Evolutionary conservation across 2,329 filamentous ascomycete species (phyloP).

Genomic region (Aureobasidium sp.): DNA sequence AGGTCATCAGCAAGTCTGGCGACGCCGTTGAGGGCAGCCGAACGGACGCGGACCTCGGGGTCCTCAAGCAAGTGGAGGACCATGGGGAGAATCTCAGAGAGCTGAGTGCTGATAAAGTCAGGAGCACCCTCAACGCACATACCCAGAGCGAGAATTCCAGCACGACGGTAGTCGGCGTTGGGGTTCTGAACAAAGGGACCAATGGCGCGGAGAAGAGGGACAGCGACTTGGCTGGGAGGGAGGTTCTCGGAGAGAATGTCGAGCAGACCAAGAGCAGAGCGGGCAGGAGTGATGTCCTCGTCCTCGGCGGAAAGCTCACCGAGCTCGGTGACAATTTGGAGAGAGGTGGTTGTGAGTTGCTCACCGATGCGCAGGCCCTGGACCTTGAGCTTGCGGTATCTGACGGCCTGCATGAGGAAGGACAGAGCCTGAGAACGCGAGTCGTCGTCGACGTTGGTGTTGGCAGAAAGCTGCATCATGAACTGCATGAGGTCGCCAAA

Average conservation of each 20-base stretch:
- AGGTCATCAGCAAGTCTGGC: constrained; percentile 90
- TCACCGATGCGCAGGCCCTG: constrained; percentile 84
- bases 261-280: constrained; percentile 77
- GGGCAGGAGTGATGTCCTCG: constrained; percentile 77
- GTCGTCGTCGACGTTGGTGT: constrained; percentile 73
- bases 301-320: constrained; percentile 65
- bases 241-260: constrained; percentile 84
- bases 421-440: constrained; percentile 82
- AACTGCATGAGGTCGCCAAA: constrained; percentile 87
- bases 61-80: constrained; percentile 80
- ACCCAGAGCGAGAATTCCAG: constrained; percentile 83
- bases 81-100: constrained; percentile 76
- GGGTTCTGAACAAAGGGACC: constrained; percentile 69
- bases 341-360: constrained; percentile 76
- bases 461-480: constrained; percentile 81
- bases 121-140: constrained; percentile 95
- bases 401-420: constrained; percentile 87
- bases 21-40: constrained; percentile 79
- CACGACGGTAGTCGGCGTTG: constrained; percentile 74
- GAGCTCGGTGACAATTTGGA: constrained; percentile 86
- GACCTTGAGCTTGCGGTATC: constrained; percentile 91
- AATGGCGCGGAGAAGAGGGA: constrained; percentile 82
- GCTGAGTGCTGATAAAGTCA: constrained; percentile 92
- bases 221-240: constrained; percentile 87
- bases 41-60: constrained; percentile 73